These are phyloP conservation scores for Lactuca sativa DNA, from an alignment of 129 eudicot genomes.

Conservation along the genomic window DNA sequence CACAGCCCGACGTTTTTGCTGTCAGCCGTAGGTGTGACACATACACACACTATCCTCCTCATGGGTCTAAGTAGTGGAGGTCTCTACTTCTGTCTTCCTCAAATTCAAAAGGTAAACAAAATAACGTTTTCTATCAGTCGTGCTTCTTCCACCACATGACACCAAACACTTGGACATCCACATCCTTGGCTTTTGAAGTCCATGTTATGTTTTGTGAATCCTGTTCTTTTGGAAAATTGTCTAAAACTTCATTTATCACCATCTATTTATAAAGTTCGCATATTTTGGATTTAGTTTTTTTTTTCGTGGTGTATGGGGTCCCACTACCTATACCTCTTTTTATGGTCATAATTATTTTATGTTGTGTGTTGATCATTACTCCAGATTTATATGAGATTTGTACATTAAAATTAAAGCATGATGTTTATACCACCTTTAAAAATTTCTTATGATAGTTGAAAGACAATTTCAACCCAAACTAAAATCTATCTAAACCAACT, in stretches of 20 bases:
- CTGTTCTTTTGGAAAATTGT: neutral
- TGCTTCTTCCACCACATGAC: neutral
- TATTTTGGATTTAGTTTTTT: neutral
- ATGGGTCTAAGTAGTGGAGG: neutral
- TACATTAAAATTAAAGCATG: too few relatives aligned
- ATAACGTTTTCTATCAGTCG: neutral
- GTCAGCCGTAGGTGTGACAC: too few relatives aligned
- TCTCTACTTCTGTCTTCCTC: neutral
- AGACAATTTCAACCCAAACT: neutral
- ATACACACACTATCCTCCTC: too few relatives aligned
- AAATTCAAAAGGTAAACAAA: neutral
- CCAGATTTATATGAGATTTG: neutral
- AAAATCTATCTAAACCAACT: neutral
- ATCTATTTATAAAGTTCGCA: neutral
- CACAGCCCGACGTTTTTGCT: too few relatives aligned
- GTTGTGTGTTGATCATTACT: neutral
- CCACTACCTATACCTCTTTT: neutral
- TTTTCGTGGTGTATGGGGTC: constrained; percentile 3
- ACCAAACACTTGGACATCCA: constrained; percentile 5
- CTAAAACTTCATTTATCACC: neutral
- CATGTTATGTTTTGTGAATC: neutral
- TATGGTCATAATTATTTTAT: constrained; percentile 8
- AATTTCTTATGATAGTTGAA: neutral
- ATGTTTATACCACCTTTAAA: too few relatives aligned
- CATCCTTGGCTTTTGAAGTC: neutral